Base-by-base conservation (phyloP, 2,329 filamentous ascomycete species). In the Aureobasidium subglaciale region DNA sequence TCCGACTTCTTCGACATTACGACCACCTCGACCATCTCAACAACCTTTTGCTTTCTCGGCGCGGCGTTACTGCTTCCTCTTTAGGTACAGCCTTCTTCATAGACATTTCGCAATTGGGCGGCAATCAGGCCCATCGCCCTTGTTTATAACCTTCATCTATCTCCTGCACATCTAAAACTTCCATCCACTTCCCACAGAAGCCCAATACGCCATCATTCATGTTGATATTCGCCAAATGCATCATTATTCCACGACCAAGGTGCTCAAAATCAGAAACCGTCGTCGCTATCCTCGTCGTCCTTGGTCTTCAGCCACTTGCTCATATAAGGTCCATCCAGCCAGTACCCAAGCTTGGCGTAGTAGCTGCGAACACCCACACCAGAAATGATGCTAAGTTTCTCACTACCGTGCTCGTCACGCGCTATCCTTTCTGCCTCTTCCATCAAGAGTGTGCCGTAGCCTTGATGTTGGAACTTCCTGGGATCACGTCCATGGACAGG, bases 401-500 rank as follows among this genome's bases (percentile, higher is more conserved):
- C 80, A 64, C 91, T 96, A 5, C 90, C 88, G 67, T 99, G 93
- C 73, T 99, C 93, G 61, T 96, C 87, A 55, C 89, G 81, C 0
- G 95, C 92, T 61, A 99, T 99, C 50, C 91, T 81, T 74, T 97
- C 93, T 0, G 93, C 95, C 73, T 97, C 92, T 67, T 97, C 92
- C 95, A 99, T 99, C 62, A 99, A 68, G 59, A 99, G 71, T 1
- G 93, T 99, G 45, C 93, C 93, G 63, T 95, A 99, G 0, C 93
- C 93, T 69, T 96, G 93, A 73, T 99, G 93, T 75, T 99, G 93
- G 73, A 97, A 97, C 73, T 97, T 97, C 71, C 88, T 86, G 18
- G 92, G 90, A 64, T 99, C 93, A 56, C 95, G 82, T 8, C 90
- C 92, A 71, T 99, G 93, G 42, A 99, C 88, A 0, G 93, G 95